Percentiles rank a stretch among this genome's conserved stretches.
These are phyloP conservation scores for Pleurotus citrinopileatus DNA, from an alignment of 768 basidiomycete species.

Conservation along the genomic window DNA sequence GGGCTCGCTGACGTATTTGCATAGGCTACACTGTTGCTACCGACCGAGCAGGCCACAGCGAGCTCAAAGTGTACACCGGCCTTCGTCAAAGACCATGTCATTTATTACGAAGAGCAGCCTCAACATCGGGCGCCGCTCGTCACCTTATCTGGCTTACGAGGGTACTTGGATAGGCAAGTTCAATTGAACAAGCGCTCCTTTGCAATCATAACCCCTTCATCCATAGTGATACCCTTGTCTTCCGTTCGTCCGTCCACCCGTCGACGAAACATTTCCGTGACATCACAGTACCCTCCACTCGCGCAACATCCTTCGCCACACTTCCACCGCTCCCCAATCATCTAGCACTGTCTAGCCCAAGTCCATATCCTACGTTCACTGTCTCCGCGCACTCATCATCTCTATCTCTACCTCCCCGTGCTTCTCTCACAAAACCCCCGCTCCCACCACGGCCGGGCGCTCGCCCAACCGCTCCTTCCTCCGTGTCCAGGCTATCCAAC, in stretches of 20 bases:
- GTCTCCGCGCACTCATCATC: background rate
- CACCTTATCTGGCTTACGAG: slow-evolving; percentile 83
- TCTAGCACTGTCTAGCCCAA: slow-evolving; percentile 1
- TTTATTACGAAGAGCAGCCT: slow-evolving; percentile 55
- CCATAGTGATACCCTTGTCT: slow-evolving; percentile 36
- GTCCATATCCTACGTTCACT: slow-evolving; percentile 10
- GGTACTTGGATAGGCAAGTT: slow-evolving; percentile 61
- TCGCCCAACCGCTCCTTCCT: slow-evolving; percentile 20
- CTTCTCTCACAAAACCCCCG: slow-evolving; percentile 28
- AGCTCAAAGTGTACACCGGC: slow-evolving; percentile 63
- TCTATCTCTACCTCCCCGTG: slow-evolving; percentile 10
- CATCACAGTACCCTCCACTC: slow-evolving; percentile 26
- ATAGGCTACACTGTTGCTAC: slow-evolving; percentile 81
- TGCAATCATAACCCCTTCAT: background rate
- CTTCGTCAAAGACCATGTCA: slow-evolving; percentile 81
- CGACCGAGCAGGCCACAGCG: slow-evolving; percentile 53
- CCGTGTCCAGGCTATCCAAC: slow-evolving; percentile 54
- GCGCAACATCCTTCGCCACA: slow-evolving; percentile 32
- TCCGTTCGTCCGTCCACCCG: slow-evolving; percentile 22
- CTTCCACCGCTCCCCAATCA: slow-evolving; percentile 25
- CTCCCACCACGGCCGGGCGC: slow-evolving; percentile 36
- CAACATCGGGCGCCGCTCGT: slow-evolving; percentile 53
- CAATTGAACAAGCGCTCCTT: too few relatives aligned
- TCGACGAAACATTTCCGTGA: slow-evolving; percentile 16
- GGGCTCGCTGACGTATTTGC: slow-evolving; percentile 11